Percentiles rank a stretch among this genome's conserved stretches.
phyloP scores from a whole-genome alignment of 306 rosid species.

The Lathyrus tuberosus region DNA sequence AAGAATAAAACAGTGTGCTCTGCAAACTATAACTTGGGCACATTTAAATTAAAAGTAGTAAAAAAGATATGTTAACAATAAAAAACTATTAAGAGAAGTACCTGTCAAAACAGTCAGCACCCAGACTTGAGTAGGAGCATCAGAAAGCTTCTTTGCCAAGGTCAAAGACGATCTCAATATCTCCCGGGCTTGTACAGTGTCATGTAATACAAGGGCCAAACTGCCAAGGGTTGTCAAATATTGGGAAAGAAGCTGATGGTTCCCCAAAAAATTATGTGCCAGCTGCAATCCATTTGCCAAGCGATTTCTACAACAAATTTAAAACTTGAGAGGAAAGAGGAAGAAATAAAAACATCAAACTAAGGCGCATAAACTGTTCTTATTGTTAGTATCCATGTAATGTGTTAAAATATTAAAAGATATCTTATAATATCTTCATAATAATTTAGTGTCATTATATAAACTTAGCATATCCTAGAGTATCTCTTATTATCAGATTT shows the following conservation, averaged over 20 bases:
- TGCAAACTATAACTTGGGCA: background rate
- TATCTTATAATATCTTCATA: too few relatives aligned
- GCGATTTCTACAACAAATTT: conserved; percentile 70
- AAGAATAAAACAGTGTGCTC: conserved; percentile 6
- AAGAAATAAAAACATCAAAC: conserved; percentile 31
- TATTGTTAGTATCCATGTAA: conserved; percentile 20
- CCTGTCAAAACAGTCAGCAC: conserved; percentile 93
- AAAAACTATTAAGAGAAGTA: conserved; percentile 41
- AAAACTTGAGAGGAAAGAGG: conserved; percentile 27
- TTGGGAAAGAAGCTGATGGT: conserved; percentile 93
- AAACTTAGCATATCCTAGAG: too few relatives aligned
- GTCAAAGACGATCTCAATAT: conserved; percentile 91
- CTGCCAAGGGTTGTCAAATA: conserved; percentile 94
- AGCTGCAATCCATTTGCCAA: conserved; percentile 95
- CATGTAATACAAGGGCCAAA: conserved; percentile 88
- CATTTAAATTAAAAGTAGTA: conserved; percentile 11
- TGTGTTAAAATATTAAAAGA: background rate
- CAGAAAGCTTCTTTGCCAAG: conserved; percentile 94
- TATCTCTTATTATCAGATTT: too few relatives aligned
- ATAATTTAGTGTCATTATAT: too few relatives aligned
- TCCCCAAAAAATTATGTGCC: conserved; percentile 86
- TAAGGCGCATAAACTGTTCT: conserved; percentile 34
- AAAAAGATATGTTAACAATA: conserved; percentile 11
- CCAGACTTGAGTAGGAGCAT: conserved; percentile 93
- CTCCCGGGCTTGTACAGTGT: conserved; percentile 91